Percentiles rank a stretch among this genome's conserved stretches.
Conservation (phyloP, 2,329 filamentous ascomycete genomes). For the Microcyclosporella mali region DNA sequence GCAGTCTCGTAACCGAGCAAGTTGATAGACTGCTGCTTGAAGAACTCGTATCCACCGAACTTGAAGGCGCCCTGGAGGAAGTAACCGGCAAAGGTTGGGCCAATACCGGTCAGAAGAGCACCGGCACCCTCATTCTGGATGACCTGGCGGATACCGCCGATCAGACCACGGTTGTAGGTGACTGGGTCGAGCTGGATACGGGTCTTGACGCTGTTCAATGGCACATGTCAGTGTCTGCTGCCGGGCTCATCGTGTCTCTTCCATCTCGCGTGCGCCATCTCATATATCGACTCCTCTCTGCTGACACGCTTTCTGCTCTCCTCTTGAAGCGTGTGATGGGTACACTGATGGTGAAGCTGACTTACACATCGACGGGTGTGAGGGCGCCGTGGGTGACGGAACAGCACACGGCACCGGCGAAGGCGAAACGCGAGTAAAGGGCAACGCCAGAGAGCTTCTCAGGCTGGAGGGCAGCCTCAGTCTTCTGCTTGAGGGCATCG, state of each 20-base stretch:
- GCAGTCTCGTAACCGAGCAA: constrained; percentile 69
- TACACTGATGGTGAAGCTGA: constrained; percentile 29
- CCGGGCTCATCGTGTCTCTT: background rate
- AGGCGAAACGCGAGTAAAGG: constrained; percentile 94
- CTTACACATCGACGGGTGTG: constrained; percentile 99
- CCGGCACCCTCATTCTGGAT: constrained; percentile 76
- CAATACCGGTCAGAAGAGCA: constrained; percentile 78
- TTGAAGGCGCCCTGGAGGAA: constrained; percentile 93
- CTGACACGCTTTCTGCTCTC: background rate
- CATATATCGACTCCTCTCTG: background rate
- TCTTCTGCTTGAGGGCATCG: constrained; percentile 46
- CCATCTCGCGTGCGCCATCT: background rate
- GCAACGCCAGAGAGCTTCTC: constrained; percentile 55
- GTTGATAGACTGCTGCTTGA: constrained; percentile 89
- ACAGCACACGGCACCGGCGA: constrained; percentile 96
- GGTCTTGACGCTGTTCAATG: constrained; percentile 71
- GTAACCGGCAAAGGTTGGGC: constrained; percentile 82
- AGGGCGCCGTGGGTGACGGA: constrained; percentile 94
- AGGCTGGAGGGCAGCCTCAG: constrained; percentile 40
- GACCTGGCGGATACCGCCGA: constrained; percentile 82
- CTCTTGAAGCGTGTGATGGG: background rate
- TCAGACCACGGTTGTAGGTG: constrained; percentile 82
- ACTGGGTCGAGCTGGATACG: constrained; percentile 86
- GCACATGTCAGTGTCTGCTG: constrained; percentile 13
- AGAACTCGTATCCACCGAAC: constrained; percentile 92